Base-by-base conservation (phyloP, 768 basidiomycete species). In the Phanerochaete carnosa region DNA sequence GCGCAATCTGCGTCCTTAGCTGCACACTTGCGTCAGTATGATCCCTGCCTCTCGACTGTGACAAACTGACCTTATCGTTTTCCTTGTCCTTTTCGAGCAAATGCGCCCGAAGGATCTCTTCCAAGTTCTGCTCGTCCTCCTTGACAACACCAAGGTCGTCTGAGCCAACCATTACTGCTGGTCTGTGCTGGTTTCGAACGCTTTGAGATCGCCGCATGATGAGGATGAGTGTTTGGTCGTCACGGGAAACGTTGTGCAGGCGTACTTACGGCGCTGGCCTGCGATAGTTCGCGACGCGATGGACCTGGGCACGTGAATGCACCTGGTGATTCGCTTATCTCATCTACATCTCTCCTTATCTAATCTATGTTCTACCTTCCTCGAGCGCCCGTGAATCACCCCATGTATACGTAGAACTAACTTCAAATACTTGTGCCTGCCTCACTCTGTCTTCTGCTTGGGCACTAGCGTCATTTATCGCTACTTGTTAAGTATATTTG, bases 31-130 rank as follows among this genome's bases (percentile, higher is more conserved):
- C 7, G 26, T 45, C 45, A 39, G 56, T 29, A n/a, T 16, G 28
- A 16, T 30, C 22, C 13, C 1, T 32, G n/a, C 22, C 2, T 8
- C 15, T 43, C 51, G 16, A 35, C 45, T 19, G 16, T 15, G 22
- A n/a, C 25, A 39, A 70, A 54, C 43, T 6, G 15, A 88, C 88
- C 75, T 80, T 87, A 73, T 90, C 89, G 62, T 83, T 85, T 69
- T 90, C 88, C 55, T 87, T 75, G 49, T 88, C 85, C 62, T 84
- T 86, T 49, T 88, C 88, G 28, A 87, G 70, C 46, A 91, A 74
- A 45, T 89, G 85, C 51, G 79, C 78, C 29, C 88, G 79, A 32
- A 91, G 75, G 8, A n/a, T 71, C 57, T 89, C 88, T 68, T 90
- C 86, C 45, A 76, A 73, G 12, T 81, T 74, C 60, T 89, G 87